Conservation (phyloP, 2,329 filamentous ascomycete species). For the Pseudocercospora fijiensis region DNA sequence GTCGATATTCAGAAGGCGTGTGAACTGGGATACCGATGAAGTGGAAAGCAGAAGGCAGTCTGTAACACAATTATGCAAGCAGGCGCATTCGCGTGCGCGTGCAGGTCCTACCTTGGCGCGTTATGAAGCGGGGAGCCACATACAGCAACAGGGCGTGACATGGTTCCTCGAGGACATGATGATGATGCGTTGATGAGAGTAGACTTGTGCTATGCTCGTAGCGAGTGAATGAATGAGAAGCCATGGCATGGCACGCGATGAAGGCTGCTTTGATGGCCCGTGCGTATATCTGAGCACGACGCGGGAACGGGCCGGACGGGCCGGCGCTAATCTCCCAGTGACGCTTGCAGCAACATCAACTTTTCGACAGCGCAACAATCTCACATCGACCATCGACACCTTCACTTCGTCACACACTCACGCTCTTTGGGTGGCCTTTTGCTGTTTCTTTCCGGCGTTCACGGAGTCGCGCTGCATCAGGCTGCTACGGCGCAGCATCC, state of each 20-base stretch:
- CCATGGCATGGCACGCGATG: not conserved
- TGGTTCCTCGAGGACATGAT: not conserved
- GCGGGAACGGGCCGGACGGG: not conserved
- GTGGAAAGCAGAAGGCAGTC: not conserved
- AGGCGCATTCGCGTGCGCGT: not conserved
- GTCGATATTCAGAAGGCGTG: not conserved
- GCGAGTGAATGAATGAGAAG: not conserved
- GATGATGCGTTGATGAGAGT: not conserved
- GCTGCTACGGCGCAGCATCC: not conserved
- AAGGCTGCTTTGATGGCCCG: not conserved
- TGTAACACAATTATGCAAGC: not conserved
- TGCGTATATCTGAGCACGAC: not conserved
- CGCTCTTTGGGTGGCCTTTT: not conserved
- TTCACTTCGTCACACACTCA: not conserved
- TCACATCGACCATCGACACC: not conserved
- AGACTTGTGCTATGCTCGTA: not conserved
- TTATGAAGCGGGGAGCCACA: not conserved
- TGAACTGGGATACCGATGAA: too few relatives aligned
- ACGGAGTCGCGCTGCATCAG: not conserved
- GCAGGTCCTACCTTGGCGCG: not conserved
- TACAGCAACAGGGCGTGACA: not conserved
- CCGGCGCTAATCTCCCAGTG: not conserved
- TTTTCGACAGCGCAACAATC: not conserved
- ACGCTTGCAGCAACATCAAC: not conserved
- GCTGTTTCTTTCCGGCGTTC: not conserved